Conservation (phyloP, 495 filamentous ascomycete species). For the Acidomyces sp. region DNA sequence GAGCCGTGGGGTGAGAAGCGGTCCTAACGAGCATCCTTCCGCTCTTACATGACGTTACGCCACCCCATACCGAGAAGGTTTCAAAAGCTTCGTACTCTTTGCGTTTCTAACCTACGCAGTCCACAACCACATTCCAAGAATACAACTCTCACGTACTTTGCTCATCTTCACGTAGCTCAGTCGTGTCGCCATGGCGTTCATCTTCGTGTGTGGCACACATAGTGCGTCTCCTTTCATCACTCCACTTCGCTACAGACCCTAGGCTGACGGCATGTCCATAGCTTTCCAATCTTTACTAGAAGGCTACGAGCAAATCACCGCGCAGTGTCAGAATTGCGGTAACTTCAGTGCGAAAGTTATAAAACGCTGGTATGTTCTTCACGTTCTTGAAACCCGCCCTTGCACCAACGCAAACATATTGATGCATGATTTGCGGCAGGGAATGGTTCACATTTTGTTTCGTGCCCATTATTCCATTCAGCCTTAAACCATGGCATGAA, state of each 20-base stretch:
- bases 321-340: slow-evolving; percentile 35
- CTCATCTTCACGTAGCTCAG: no score
- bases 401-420: neutral
- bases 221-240: slow-evolving; percentile 17
- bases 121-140: no score
- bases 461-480: slow-evolving; percentile 31
- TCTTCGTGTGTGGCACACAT: slow-evolving; percentile 33
- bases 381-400: neutral
- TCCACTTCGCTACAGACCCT: neutral
- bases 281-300: slow-evolving; percentile 26
- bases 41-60: no score
- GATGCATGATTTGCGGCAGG: slow-evolving; percentile 13
- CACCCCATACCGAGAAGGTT: no score
- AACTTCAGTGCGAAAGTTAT: slow-evolving; percentile 26
- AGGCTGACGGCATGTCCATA: slow-evolving; percentile 3
- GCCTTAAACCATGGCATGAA: slow-evolving; percentile 29
- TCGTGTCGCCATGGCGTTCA: slow-evolving; percentile 31
- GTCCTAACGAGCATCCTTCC: no score
- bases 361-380: slow-evolving; percentile 26
- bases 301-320: slow-evolving; percentile 31
- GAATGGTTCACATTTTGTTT: slow-evolving; percentile 37
- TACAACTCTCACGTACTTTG: no score
- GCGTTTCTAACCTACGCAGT: no score
- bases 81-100: no score
- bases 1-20: no score